Conservation (phyloP, 495 filamentous ascomycete species). For the Friedmanniomyces endolithicus region DNA sequence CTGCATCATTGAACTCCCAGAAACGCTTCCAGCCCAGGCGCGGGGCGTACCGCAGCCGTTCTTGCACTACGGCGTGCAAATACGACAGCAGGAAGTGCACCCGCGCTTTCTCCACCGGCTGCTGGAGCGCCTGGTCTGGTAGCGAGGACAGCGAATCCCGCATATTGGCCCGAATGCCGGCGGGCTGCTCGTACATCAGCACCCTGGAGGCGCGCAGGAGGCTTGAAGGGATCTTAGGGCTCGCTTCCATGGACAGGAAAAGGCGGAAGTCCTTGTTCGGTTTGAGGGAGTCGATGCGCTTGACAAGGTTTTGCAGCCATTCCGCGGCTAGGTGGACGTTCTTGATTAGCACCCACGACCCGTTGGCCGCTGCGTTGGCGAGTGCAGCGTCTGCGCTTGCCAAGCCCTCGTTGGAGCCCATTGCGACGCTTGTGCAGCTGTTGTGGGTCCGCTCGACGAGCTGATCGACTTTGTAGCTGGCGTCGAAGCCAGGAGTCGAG, state of each 20-base stretch:
- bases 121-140: slow-evolving; percentile 60
- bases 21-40: slow-evolving; percentile 95
- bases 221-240: slow-evolving; percentile 93
- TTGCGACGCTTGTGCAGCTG: slow-evolving; percentile 90
- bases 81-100: slow-evolving; percentile 88
- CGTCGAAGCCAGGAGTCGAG: slow-evolving; percentile 93
- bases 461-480: slow-evolving; percentile 95
- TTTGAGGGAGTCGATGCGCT: slow-evolving; percentile 87
- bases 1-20: slow-evolving; percentile 99
- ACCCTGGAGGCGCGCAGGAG: slow-evolving; percentile 84
- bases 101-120: slow-evolving; percentile 81
- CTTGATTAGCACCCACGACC: slow-evolving; percentile 96
- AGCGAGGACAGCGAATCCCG: slow-evolving; percentile 86
- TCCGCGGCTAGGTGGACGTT: slow-evolving; percentile 94
- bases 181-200: slow-evolving; percentile 96
- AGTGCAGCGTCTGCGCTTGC: slow-evolving; percentile 92
- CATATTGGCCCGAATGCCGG: slow-evolving; percentile 95
- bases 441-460: slow-evolving; percentile 71
- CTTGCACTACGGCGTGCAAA: slow-evolving; percentile 91
- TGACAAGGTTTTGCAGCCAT: slow-evolving; percentile 95
- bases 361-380: slow-evolving; percentile 78
- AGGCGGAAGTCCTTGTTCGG: slow-evolving; percentile 88
- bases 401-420: slow-evolving; percentile 92
- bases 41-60: slow-evolving; percentile 87
- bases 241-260: slow-evolving; percentile 96